Conservation (phyloP, 352 stramenopile species). For the Elongisporangium senticosum region DNA sequence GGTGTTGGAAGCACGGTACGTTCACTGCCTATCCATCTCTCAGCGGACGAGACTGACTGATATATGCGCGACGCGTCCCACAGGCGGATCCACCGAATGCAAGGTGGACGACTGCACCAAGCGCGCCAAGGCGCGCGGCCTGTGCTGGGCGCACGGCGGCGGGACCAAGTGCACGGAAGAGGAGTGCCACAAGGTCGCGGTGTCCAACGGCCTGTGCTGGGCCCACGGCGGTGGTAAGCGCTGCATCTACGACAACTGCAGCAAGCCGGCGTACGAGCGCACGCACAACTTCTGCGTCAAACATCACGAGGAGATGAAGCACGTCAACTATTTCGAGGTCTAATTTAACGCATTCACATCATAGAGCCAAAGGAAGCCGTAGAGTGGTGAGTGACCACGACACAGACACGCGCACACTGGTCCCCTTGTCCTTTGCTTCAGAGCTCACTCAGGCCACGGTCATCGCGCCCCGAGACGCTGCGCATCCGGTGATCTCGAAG, state of each 20-base stretch:
- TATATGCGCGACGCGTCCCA: not conserved
- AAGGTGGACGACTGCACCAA: constrained; percentile 23
- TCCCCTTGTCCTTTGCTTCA: too few relatives aligned
- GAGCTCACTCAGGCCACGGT: too few relatives aligned
- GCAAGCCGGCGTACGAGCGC: constrained; percentile 27
- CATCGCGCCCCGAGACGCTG: too few relatives aligned
- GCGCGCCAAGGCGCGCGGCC: constrained; percentile 26
- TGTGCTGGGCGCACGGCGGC: constrained; percentile 31
- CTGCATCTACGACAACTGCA: constrained; percentile 22
- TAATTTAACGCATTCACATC: not conserved
- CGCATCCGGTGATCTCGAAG: too few relatives aligned
- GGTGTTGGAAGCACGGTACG: constrained; percentile 20
- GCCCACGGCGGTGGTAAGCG: constrained; percentile 36
- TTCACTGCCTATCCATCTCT: not conserved
- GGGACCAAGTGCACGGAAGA: constrained; percentile 25
- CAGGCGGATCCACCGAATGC: constrained; percentile 15
- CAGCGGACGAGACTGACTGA: not conserved
- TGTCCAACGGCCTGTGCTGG: constrained; percentile 36
- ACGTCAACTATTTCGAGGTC: constrained; percentile 14
- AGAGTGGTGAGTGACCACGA: too few relatives aligned
- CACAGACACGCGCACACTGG: too few relatives aligned
- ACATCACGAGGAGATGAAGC: constrained; percentile 18
- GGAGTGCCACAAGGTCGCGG: constrained; percentile 26
- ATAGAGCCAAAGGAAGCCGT: too few relatives aligned
- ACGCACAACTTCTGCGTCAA: constrained; percentile 36